phyloP scores from a whole-genome alignment of 2,329 filamentous ascomycete genomes.

The Niveomyces coronatus region DNA sequence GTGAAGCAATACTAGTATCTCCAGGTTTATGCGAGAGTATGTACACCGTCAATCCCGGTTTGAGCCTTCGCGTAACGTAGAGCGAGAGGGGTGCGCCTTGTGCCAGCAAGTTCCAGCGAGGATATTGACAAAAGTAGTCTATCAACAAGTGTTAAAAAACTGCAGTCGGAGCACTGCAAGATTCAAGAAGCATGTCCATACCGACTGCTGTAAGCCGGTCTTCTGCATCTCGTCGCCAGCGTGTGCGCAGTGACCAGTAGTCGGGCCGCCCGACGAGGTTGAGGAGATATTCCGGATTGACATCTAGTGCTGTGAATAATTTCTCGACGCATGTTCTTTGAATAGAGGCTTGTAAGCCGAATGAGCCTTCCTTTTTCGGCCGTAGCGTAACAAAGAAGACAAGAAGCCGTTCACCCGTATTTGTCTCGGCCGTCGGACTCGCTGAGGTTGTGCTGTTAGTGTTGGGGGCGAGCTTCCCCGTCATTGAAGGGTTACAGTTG shows the following conservation, averaged over 20 bases:
- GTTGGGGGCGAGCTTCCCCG: neutral
- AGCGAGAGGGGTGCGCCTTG: neutral
- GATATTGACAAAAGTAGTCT: neutral
- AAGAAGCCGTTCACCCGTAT: neutral
- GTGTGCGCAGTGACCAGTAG: neutral
- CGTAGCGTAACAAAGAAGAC: neutral
- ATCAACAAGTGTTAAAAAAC: neutral
- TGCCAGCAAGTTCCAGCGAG: neutral
- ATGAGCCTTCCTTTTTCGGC: neutral
- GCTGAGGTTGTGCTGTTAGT: neutral
- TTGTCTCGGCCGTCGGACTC: neutral
- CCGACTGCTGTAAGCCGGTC: neutral
- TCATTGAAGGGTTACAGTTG: neutral
- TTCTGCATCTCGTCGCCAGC: neutral
- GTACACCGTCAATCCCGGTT: neutral
- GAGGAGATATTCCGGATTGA: neutral
- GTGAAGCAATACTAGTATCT: neutral
- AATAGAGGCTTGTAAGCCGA: neutral
- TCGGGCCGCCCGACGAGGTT: neutral
- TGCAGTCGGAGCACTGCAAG: neutral
- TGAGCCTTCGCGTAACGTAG: neutral
- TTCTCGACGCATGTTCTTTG: neutral
- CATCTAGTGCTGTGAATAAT: neutral
- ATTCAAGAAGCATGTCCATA: neutral
- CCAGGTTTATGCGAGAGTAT: neutral